Evolutionary conservation across 176 grass and related monocot genomes (phyloP).

Genomic region (Oryza longistaminata): DNA sequence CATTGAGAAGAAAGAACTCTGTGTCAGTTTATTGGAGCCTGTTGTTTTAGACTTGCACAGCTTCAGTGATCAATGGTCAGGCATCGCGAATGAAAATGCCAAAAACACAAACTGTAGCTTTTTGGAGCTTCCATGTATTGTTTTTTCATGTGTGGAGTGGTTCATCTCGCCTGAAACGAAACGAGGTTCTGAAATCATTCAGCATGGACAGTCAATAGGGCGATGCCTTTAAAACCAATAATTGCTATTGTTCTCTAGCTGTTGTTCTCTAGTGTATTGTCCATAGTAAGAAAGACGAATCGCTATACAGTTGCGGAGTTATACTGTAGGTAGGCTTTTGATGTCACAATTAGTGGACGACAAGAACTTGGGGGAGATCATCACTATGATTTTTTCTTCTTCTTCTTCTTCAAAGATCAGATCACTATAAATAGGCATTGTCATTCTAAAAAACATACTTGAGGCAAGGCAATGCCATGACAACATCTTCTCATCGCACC

Average conservation of each 20-base stretch:
- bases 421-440: slow-evolving; percentile 30
- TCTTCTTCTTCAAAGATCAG: neutral
- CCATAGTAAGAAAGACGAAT: slow-evolving; percentile 38
- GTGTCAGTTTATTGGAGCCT: slow-evolving; percentile 7
- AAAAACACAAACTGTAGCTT: neutral
- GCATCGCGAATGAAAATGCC: neutral
- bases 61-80: slow-evolving; percentile 21
- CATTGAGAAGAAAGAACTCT: no score
- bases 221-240: slow-evolving; percentile 33
- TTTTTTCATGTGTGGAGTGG: slow-evolving; percentile 6
- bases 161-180: slow-evolving; percentile 39
- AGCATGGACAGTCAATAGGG: neutral
- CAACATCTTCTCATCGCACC: neutral
- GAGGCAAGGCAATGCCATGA: neutral
- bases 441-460: neutral
- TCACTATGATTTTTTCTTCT: neutral
- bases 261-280: slow-evolving; percentile 50
- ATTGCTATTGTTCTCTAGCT: slow-evolving; percentile 42
- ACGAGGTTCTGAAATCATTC: slow-evolving; percentile 27
- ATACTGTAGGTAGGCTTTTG: slow-evolving; percentile 40
- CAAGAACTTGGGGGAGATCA: slow-evolving; percentile 30
- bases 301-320: slow-evolving; percentile 30
- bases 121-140: neutral
- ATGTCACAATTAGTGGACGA: slow-evolving; percentile 56
- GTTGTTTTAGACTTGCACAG: neutral